Base-by-base conservation (phyloP, 345 rosid species). In the Noccaea bulbosa region DNA sequence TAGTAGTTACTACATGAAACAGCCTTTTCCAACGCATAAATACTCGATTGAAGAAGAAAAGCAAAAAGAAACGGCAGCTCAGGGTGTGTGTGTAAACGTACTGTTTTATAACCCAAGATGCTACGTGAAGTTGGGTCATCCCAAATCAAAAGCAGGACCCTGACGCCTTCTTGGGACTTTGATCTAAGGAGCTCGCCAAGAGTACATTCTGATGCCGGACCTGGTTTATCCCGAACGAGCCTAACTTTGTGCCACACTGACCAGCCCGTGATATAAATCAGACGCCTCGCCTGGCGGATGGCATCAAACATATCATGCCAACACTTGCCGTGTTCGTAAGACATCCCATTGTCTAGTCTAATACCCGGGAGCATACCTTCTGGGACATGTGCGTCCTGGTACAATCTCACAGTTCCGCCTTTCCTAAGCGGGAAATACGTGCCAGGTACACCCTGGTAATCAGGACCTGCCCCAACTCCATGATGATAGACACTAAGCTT, bases 51-150 rank as follows among this genome's bases (percentile, higher is more conserved):
- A 15, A 17, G 24, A 32, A 47, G 38, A 8, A 62, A 61, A 49
- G 11, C 8, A 22, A 34, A 55, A 54, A 24, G 32, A 53, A 56
- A 27, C 52, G 32, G 68, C 62, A 32, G 48, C 53, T 15, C 24
- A 38, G 39, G 20, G 9, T 27, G 40, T 53, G 40, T 53, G 27
- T 16, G 41, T 45, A 72, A 20, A 75, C 74, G 73, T 81, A 92
- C 96, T 37, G 82, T 88, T 73, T 81, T 87, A 70, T 66, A 80
- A 15, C 94, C 94, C 59, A 89, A 64, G 57, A 89, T 62, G 81
- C 87, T 84, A 58, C 77, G 82, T 15, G 98, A 92, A 76, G 94
- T 86, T 22, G 96, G 96, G 81, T 92, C 98, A 85, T 92, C 98
- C 98, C 98, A 92, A 39, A 88, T 79, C 39, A 92, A 91, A 39